phyloP scores from a whole-genome alignment of 139 green algal species.

The Tetraselmis chui region DNA sequence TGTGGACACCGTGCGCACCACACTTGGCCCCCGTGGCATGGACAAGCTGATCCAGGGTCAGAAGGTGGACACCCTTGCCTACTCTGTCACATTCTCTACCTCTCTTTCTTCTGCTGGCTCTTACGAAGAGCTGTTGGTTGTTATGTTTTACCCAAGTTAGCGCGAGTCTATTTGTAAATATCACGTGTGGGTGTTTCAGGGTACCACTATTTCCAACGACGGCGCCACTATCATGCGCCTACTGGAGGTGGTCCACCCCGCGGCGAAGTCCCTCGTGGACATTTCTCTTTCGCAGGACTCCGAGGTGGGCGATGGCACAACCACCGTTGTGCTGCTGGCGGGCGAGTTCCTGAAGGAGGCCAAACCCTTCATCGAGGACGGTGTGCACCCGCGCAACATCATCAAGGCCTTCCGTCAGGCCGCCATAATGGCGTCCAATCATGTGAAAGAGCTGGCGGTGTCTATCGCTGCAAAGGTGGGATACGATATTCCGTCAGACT shows the following conservation, averaged over 20 bases:
- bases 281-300: conserved; percentile 93
- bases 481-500: too few species aligned
- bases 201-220: conserved; percentile 94
- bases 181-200: conserved; percentile 24
- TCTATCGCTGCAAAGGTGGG: conserved; percentile 64
- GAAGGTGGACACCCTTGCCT: conserved; percentile 28
- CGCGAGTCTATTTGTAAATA: not conserved
- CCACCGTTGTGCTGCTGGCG: conserved; percentile 94
- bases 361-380: conserved; percentile 95
- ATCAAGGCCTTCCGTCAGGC: conserved; percentile 82
- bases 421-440: conserved; percentile 60
- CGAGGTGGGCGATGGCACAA: conserved; percentile 96
- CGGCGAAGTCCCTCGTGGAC: conserved; percentile 92
- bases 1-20: conserved; percentile 88
- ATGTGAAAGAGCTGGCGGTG: conserved; percentile 70
- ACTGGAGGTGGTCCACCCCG: conserved; percentile 96
- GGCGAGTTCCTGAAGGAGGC: conserved; percentile 89
- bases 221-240: conserved; percentile 99
- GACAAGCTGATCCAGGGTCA: conserved; percentile 95
- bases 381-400: conserved; percentile 88
- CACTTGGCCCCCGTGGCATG: conserved; percentile 93
- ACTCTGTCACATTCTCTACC: not conserved
- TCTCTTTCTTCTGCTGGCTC: too few species aligned
- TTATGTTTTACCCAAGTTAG: not conserved
- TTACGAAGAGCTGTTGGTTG: not conserved